These are phyloP conservation scores for Fomitopsis pulvina DNA, from an alignment of 768 basidiomycete species.

Conservation along the genomic window DNA sequence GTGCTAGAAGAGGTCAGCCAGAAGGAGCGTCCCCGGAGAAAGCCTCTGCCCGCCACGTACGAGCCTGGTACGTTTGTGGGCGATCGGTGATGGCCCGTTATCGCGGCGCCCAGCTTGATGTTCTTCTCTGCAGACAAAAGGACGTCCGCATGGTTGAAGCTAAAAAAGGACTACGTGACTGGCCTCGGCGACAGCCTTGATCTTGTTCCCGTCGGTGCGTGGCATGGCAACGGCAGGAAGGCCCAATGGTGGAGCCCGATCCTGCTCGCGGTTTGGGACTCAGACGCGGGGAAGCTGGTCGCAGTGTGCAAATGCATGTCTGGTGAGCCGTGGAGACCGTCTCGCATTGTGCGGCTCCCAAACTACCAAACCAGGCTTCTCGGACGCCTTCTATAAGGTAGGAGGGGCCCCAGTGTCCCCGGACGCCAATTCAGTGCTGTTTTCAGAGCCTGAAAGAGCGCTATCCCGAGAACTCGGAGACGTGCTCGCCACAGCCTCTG, in stretches of 20 bases:
- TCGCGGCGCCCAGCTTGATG: conserved; percentile 1
- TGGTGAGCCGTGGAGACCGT: conserved; percentile 34
- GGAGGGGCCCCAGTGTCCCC: conserved; percentile 1
- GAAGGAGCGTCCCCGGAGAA: conserved; percentile 41
- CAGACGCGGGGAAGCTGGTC: conserved; percentile 51
- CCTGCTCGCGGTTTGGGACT: conserved; percentile 71
- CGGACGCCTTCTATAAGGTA: conserved; percentile 77
- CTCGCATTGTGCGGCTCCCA: neutral
- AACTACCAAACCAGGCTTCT: conserved; percentile 51
- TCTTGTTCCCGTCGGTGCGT: conserved; percentile 70
- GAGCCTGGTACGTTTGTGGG: conserved; percentile 47
- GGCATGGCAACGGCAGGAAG: conserved; percentile 89
- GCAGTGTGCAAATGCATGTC: conserved; percentile 92
- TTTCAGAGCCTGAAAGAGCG: conserved; percentile 51
- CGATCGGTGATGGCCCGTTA: neutral
- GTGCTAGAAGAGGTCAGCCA: conserved; percentile 27
- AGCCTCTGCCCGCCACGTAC: conserved; percentile 78
- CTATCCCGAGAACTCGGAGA: conserved; percentile 54
- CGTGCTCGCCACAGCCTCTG: conserved; percentile 42
- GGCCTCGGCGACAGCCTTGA: conserved; percentile 74
- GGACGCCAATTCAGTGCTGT: neutral
- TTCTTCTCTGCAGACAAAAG: conserved; percentile 53
- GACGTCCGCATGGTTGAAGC: conserved; percentile 82
- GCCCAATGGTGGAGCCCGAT: conserved; percentile 91
- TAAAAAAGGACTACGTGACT: conserved; percentile 89